Base-by-base conservation (phyloP, 2,329 filamentous ascomycete genomes). In the Ascochyta fabae region DNA sequence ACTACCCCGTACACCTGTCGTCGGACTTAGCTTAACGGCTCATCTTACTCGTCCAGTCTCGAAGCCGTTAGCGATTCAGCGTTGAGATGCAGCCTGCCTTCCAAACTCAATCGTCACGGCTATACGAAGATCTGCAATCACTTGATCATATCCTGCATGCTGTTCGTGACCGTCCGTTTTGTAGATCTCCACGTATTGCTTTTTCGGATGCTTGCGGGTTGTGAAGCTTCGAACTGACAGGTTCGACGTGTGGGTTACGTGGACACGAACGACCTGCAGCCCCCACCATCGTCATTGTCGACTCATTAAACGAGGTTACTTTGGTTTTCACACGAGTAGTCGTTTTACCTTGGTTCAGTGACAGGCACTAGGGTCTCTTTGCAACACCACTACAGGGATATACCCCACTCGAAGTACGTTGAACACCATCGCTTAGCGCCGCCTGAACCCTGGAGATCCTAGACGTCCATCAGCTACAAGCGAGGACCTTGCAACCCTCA, bases 381-480 rank as follows among this genome's bases (percentile, higher is more conserved):
- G 53, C 9, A 40, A 44, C 52, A 54, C 33, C 44, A 53, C 22
- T 51, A 53, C 70, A 71, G 58, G 70, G 69, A 64, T 70, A 41
- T 59, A 57, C 65, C 64, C 52, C 42, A 56, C 45, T 53, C 52
- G 55, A 56, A 44, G 52, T 53, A 62, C 50, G 52, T 35, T 62
- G 55, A 59, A 59, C 58, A 60, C 65, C 64, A 66, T 60, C 50
- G 34, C 43, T 57, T 60, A 64, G 59, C 56, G 53, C 62, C 36
- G 36, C 57, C 48, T 43, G 36, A 65, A 62, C 66, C 49, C 61
- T 58, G 42, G 45, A 40, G 42, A 60, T 60, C 65, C 52, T 42
- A 43, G 56, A 49, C 43, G 36, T 54, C 54, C 49, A 44, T 57
- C 53, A 50, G 48, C 16, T 50, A 48, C 60, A 52, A 59, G 52